Percentiles rank a stretch among this genome's conserved stretches.
phyloP scores from a whole-genome alignment of 495 filamentous ascomycete genomes.

The Aspergillus affinis region DNA sequence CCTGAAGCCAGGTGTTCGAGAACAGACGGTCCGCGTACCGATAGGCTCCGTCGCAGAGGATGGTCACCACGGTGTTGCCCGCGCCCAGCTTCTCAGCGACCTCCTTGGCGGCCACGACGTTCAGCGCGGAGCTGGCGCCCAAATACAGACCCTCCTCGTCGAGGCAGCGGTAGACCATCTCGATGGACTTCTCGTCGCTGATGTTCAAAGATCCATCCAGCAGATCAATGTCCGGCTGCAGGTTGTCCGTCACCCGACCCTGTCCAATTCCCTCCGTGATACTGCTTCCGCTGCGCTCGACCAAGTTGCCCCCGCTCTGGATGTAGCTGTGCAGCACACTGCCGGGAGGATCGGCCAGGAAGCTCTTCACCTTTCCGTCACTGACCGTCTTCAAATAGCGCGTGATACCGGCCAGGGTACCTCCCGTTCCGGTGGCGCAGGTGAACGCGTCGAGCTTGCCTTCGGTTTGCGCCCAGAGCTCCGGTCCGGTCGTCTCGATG shows the following conservation, averaged over 20 bases:
- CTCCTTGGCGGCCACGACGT: conserved; percentile 94
- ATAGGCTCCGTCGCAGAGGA: conserved; percentile 94
- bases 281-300: conserved; percentile 77
- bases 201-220: conserved; percentile 86
- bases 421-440: conserved; percentile 89
- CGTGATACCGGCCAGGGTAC: conserved; percentile 87
- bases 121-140: conserved; percentile 89
- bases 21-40: conserved; percentile 94
- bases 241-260: conserved; percentile 92
- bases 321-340: conserved; percentile 92
- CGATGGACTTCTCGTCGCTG: conserved; percentile 88
- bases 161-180: conserved; percentile 96
- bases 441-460: conserved; percentile 93
- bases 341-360: conserved; percentile 91
- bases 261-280: conserved; percentile 99
- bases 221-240: conserved; percentile 78
- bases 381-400: conserved; percentile 82
- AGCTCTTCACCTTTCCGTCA: conserved; percentile 80
- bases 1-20: conserved; percentile 80
- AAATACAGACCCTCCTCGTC: conserved; percentile 96
- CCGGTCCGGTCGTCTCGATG: conserved; percentile 94
- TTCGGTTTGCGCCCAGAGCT: conserved; percentile 92
- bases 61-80: conserved; percentile 88
- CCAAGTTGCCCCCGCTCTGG: conserved; percentile 75
- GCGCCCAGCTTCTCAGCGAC: conserved; percentile 86